Evolutionary conservation across 108 stramenopile species (phyloP), one percentile per base, ranked within the genome.

Genomic region (Asterionellopsis glacialis): DNA sequence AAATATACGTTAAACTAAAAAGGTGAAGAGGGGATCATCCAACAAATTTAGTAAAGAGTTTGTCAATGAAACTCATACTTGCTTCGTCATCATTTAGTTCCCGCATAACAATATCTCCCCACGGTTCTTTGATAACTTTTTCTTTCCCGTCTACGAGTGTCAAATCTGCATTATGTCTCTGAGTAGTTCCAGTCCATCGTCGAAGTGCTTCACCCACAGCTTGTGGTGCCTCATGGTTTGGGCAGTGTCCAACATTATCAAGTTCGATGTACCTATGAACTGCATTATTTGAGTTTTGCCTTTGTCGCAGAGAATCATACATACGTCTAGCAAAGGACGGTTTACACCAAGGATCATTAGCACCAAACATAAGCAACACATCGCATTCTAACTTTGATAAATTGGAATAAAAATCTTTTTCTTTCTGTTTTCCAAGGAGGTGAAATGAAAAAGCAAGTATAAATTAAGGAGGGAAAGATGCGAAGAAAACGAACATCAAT

Each of bases 191-290:
- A 10, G 76, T 48, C 83, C 87, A 90, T 1, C 58, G 19, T 11
- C 50, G 18, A 1, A 86, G 49, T 11, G 86, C 59, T 38, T 54
- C 54, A 4, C 73, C 80, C n/a, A 85, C 84, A 23, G 88, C 82
- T 21, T 68, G 55, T 0, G 90, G 90, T 18, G 90, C 84, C 62
- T 91, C 90, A 48, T 91, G 83, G 58, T 87, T 87, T 0, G 90
- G 90, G 68, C 85, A 91, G 51, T 91, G 90, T 0, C 90, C 90
- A 18, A 64, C 84, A 62, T 84, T 91, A 22, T 80, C 67, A n/a
- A 87, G 41, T 27, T 85, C 69, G n/a, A 87, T 41, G 59, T 87
- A 91, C 18, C 88, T 64, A 57, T 68, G 64, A 11, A 70, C 74
- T 18, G 41, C 41, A 63, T 56, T 48, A 13, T 11, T 44, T 18